Evolutionary conservation across 2,329 filamentous ascomycete species (phyloP), one percentile per base, ranked within the genome.

Genomic region (Penicillium psychrosexuale): DNA sequence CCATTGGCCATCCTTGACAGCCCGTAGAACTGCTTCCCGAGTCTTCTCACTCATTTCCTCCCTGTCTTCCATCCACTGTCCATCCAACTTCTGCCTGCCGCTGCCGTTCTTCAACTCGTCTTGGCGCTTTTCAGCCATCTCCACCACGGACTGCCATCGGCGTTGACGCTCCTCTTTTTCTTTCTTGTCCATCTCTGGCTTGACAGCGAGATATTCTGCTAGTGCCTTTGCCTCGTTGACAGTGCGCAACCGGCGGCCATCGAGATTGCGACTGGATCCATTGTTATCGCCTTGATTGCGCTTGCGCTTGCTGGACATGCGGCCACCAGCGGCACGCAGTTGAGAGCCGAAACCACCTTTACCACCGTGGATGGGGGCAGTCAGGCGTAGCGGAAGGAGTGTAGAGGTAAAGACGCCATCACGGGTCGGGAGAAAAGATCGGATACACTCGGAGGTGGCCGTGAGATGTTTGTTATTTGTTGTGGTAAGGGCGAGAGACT

Each of bases 331-430:
- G 0, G 95, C 94, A 69, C 95, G 90, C 36, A 99, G 85, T 73
- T 99, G 95, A 1, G 93, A 97, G 51, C 94, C 94, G 71, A 99
- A 99, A 68, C 94, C 94, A 74, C 94, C 94, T 72, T 99, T 99
- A 70, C 95, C 95, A 77, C 95, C 94, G 64, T 88, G 89, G 37
- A 97, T 77, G 6, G 89, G 88, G 1, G 87, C 80, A 7, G 86
- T 87, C 30, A 99, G 84, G 51, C 91, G 90, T 4, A 99, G 82
- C 0, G 91, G 87, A 15, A 99, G 80, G 62, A 97, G 87, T 33
- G 85, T 84, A 77, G 88, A 84, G 50, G 82, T 63, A 33, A 72
- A 69, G 3, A 61, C 67, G 70, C 56, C 65, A 69, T 73, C 55
- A 44, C 58, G 52, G 31, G 69, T 69, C 30, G 81, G 77, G 36